phyloP scores from a whole-genome alignment of 805 yeast species.

The Candida parachauliodes region DNA sequence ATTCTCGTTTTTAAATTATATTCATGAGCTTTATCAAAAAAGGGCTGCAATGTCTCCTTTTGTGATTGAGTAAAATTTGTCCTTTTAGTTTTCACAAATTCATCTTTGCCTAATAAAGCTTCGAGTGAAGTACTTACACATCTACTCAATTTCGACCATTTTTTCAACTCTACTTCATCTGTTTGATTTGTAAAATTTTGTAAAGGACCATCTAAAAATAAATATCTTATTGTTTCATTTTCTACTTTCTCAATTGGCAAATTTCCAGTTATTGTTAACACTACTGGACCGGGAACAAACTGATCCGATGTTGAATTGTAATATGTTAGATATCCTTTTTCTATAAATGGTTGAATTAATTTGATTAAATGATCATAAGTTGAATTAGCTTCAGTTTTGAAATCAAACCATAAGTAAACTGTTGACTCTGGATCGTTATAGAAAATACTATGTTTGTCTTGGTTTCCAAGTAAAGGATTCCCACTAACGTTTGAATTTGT shows the following conservation, averaged over 20 bases:
- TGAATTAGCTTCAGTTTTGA: conserved; percentile 50
- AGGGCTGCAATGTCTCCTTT: conserved; percentile 17
- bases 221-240: conserved; percentile 23
- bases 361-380: conserved; percentile 46
- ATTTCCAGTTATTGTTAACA: conserved; percentile 65
- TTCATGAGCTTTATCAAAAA: conserved; percentile 44
- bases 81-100: conserved; percentile 9
- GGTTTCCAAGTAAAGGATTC: conserved; percentile 13
- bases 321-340: conserved; percentile 47
- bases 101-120: conserved; percentile 22
- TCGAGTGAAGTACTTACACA: conserved; percentile 44
- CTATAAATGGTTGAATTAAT: conserved; percentile 45
- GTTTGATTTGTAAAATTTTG: conserved; percentile 21
- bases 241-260: conserved; percentile 43
- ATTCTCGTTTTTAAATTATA: conserved; percentile 53
- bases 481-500: background rate
- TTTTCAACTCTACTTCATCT: conserved; percentile 19
- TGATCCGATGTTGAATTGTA: conserved; percentile 34
- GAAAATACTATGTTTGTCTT: conserved; percentile 27
- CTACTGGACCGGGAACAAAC: conserved; percentile 50
- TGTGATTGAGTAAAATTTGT: conserved; percentile 31
- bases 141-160: conserved; percentile 25
- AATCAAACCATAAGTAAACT: conserved; percentile 59
- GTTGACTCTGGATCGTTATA: conserved; percentile 49
- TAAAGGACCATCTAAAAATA: conserved; percentile 56